Conservation (phyloP, 2,329 filamentous ascomycete species). For the Pseudogymnoascus sp. region DNA sequence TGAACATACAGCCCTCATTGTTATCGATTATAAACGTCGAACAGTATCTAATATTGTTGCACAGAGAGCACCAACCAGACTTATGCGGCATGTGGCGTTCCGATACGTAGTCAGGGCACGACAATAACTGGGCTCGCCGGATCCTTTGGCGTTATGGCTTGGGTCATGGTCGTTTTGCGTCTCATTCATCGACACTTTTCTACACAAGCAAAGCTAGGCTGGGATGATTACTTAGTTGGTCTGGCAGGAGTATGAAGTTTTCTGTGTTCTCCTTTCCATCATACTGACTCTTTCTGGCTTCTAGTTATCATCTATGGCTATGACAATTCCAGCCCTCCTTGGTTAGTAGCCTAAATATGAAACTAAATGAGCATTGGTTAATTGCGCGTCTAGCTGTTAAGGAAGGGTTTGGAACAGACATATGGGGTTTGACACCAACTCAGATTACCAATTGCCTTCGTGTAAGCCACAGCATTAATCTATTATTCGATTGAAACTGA, state of each 20-base stretch:
- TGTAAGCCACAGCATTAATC: constrained; percentile 16
- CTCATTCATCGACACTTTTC: constrained; percentile 26
- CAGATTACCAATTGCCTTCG: constrained; percentile 28
- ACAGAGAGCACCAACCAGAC: constrained; percentile 16
- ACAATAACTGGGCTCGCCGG: constrained; percentile 24
- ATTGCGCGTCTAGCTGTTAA: constrained; percentile 19
- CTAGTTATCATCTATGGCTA: constrained; percentile 25
- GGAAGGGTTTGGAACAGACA: constrained; percentile 29
- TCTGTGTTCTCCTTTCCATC: neutral
- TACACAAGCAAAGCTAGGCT: constrained; percentile 25
- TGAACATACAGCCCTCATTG: constrained; percentile 11
- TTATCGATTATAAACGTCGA: constrained; percentile 4
- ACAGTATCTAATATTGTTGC: constrained; percentile 11
- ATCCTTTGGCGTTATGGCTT: constrained; percentile 24
- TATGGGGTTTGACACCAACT: constrained; percentile 28
- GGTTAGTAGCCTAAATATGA: constrained; percentile 9
- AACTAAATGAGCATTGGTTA: constrained; percentile 4
- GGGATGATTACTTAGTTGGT: constrained; percentile 30
- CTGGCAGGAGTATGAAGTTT: constrained; percentile 25
- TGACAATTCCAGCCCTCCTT: constrained; percentile 27
- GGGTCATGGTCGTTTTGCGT: constrained; percentile 28
- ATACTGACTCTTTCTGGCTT: constrained; percentile 11
- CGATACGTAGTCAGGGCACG: constrained; percentile 21
- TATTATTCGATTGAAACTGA: constrained; percentile 8
- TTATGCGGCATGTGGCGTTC: constrained; percentile 29